These are phyloP conservation scores for Calonectria pteridis DNA, from an alignment of 2,329 filamentous ascomycete genomes.

Conservation along the genomic window DNA sequence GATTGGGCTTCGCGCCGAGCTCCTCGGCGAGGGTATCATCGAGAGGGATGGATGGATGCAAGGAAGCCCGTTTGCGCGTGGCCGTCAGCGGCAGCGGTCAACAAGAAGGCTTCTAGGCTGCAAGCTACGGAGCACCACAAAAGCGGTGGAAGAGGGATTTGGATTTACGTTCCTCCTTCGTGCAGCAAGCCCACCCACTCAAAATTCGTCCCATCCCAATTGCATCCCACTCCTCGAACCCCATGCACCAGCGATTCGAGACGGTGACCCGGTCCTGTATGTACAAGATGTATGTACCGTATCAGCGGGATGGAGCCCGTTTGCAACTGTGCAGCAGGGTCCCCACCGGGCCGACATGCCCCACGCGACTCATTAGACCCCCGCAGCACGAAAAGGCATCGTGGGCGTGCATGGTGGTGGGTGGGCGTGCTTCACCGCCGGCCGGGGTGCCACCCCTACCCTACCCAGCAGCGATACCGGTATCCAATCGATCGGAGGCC, in stretches of 20 bases:
- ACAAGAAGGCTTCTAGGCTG: neutral
- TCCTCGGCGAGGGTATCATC: neutral
- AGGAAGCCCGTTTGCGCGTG: neutral
- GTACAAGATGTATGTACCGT: neutral
- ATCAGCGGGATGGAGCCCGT: slow-evolving; percentile 17
- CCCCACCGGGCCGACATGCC: slow-evolving; percentile 1
- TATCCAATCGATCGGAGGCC: slow-evolving; percentile 24
- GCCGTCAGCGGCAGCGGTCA: slow-evolving; percentile 12
- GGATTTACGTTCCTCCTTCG: slow-evolving; percentile 10
- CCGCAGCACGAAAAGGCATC: slow-evolving; percentile 21
- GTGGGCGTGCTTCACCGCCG: slow-evolving; percentile 27
- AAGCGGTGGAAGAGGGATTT: slow-evolving; percentile 8
- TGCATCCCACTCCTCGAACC: neutral
- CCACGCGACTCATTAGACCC: slow-evolving; percentile 14
- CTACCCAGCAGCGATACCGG: slow-evolving; percentile 15
- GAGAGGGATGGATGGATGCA: neutral
- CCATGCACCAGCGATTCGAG: slow-evolving; percentile 14
- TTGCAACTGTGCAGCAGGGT: slow-evolving; percentile 5
- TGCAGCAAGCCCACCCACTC: slow-evolving; percentile 1
- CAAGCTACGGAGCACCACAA: neutral
- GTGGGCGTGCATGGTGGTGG: neutral
- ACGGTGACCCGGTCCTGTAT: neutral
- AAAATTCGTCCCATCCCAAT: slow-evolving; percentile 17
- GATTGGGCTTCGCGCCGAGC: slow-evolving; percentile 7
- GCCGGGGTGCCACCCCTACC: slow-evolving; percentile 6